Conservation (phyloP, 2,329 filamentous ascomycete species). For the Rosellinia necatrix region DNA sequence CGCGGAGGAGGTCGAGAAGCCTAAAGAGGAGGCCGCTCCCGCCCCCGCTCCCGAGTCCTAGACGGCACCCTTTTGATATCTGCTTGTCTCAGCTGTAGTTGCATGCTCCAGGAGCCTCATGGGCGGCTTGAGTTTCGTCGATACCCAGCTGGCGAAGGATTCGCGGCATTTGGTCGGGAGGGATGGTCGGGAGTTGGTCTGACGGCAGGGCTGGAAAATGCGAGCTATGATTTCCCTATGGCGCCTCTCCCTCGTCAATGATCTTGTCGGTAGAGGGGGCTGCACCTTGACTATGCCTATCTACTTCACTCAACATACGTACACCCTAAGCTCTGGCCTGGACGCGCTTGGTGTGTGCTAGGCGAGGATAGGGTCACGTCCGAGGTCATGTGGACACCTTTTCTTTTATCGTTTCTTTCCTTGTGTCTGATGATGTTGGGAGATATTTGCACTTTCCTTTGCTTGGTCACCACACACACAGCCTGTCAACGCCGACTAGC, state of each 20-base stretch:
- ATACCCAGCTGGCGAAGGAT: conserved; percentile 41
- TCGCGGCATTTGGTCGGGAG: conserved; percentile 40
- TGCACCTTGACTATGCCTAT: conserved; percentile 35
- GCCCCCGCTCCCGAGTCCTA: conserved; percentile 62
- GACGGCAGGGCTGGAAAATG: conserved; percentile 41
- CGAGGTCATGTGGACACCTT: conserved; percentile 37
- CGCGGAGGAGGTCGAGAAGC: conserved; percentile 56
- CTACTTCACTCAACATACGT: conserved; percentile 36
- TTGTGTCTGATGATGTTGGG: conserved; percentile 38
- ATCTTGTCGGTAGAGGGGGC: conserved; percentile 35
- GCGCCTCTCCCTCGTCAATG: conserved; percentile 34
- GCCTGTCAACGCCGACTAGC: conserved; percentile 14
- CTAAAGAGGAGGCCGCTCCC: conserved; percentile 57
- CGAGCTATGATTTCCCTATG: conserved; percentile 37
- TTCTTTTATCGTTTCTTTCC: conserved; percentile 35
- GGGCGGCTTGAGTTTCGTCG: conserved; percentile 35
- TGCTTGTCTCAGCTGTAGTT: conserved; percentile 46
- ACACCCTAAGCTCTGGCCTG: conserved; percentile 32
- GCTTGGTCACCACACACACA: conserved; percentile 34
- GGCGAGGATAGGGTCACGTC: conserved; percentile 32
- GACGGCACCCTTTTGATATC: conserved; percentile 44
- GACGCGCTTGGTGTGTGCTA: conserved; percentile 34
- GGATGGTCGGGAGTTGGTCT: conserved; percentile 41
- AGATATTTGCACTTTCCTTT: conserved; percentile 40
- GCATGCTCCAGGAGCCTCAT: conserved; percentile 34